Evolutionary conservation across 2,329 filamentous ascomycete species (phyloP).

Genomic region (Fusarium sororula): DNA sequence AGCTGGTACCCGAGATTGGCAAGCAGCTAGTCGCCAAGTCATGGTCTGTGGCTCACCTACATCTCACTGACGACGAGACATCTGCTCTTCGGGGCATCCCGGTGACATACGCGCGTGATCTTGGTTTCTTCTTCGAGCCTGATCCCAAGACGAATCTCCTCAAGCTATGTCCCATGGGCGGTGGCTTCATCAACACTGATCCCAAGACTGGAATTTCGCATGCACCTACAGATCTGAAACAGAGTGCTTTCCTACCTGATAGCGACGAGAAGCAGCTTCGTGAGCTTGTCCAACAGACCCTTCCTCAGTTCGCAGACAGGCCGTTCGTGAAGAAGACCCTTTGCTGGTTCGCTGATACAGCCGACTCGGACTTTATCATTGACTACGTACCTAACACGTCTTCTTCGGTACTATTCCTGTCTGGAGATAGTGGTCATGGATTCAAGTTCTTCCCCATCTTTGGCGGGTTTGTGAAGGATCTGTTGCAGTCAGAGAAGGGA

Average conservation of each 20-base stretch:
- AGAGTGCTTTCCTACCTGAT: constrained; percentile 60
- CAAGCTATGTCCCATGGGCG: constrained; percentile 68
- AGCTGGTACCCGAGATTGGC: constrained; percentile 59
- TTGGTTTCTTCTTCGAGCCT: constrained; percentile 73
- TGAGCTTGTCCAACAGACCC: constrained; percentile 58
- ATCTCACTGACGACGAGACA: constrained; percentile 64
- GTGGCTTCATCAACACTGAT: constrained; percentile 61
- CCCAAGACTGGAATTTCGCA: constrained; percentile 50
- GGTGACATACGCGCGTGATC: constrained; percentile 67
- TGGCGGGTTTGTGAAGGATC: constrained; percentile 61
- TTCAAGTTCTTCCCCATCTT: constrained; percentile 71
- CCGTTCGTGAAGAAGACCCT: constrained; percentile 65
- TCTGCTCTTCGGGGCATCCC: constrained; percentile 65
- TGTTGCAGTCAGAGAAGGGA: constrained; percentile 52
- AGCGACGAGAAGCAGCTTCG: constrained; percentile 63
- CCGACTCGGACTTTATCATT: constrained; percentile 67
- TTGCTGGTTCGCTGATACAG: constrained; percentile 72
- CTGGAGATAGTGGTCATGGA: constrained; percentile 69
- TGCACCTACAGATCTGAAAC: constrained; percentile 41
- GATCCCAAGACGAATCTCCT: constrained; percentile 65
- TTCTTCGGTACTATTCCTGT: constrained; percentile 57
- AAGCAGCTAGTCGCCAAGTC: constrained; percentile 62
- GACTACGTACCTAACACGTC: constrained; percentile 64
- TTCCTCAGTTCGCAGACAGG: constrained; percentile 62
- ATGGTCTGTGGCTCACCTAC: constrained; percentile 69